A percentile compares a stretch with the other conserved stretches of the same genome.
phyloP scores from a whole-genome alignment of 495 filamentous ascomycete genomes.

The Penicillium bialowiezense region DNA sequence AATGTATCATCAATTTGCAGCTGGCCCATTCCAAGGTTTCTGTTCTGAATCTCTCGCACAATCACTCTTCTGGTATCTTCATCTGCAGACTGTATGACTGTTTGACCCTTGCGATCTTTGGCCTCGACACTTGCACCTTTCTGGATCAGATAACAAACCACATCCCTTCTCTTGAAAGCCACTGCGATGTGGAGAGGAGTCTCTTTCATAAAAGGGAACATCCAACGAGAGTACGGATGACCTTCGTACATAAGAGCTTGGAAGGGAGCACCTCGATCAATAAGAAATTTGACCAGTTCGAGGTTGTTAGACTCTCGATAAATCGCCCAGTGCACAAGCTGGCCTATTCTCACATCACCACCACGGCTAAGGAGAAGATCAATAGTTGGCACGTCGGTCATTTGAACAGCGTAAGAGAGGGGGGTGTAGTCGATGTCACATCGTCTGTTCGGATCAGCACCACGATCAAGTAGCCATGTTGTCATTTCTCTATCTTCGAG shows the following conservation, averaged over 20 bases:
- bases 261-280: conserved; percentile 5
- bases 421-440: conserved; percentile 9
- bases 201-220: conserved; percentile 7
- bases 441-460: conserved; percentile 13
- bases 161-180: conserved; percentile 8
- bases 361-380: conserved; percentile 8
- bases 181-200: conserved; percentile 17
- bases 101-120: background rate
- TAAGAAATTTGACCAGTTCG: conserved; percentile 9
- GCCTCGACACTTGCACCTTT: conserved; percentile 6
- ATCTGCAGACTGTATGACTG: background rate
- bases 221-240: conserved; percentile 7
- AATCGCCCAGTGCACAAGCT: conserved; percentile 18
- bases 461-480: conserved; percentile 13
- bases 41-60: background rate
- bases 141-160: conserved; percentile 12
- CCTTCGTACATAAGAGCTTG: conserved; percentile 11
- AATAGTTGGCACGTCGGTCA: conserved; percentile 10
- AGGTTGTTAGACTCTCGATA: conserved; percentile 5
- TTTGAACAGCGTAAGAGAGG: conserved; percentile 14
- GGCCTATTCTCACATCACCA: conserved; percentile 13
- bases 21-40: no score
- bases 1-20: no score
- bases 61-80: background rate
- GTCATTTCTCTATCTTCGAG: conserved; percentile 1